Evolutionary conservation across 2,329 filamentous ascomycete species (phyloP).

Genomic region (Fusarium keratoplasticum): DNA sequence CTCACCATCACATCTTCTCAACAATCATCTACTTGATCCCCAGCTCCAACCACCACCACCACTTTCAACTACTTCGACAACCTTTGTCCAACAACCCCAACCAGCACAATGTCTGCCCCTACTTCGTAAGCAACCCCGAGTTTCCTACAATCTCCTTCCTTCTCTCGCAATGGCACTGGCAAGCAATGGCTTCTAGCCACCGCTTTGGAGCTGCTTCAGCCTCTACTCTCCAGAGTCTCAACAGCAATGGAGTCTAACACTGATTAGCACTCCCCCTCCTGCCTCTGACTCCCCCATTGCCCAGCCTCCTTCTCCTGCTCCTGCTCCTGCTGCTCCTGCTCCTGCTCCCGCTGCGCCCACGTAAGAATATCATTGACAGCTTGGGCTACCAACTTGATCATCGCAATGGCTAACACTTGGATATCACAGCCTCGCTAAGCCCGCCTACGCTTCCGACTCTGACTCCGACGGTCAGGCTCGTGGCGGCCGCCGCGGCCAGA

Average conservation of each 20-base stretch:
- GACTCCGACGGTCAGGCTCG: constrained; percentile 47
- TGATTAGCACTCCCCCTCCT: constrained; percentile 39
- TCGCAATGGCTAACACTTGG: constrained; percentile 19
- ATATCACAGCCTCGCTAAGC: constrained; percentile 42
- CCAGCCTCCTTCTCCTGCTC: constrained; percentile 32
- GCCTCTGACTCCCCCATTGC: constrained; percentile 35
- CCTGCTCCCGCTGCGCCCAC: constrained; percentile 23
- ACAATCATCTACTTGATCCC: constrained; percentile 40
- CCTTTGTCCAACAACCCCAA: constrained; percentile 30
- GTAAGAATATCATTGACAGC: constrained; percentile 30
- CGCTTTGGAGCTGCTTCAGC: constrained; percentile 12
- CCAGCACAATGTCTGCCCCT: constrained; percentile 44
- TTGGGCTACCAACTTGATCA: neutral
- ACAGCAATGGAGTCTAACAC: constrained; percentile 32
- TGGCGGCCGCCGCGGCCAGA: constrained; percentile 43
- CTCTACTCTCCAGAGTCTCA: constrained; percentile 7
- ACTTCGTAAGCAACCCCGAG: constrained; percentile 36
- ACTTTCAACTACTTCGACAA: constrained; percentile 28
- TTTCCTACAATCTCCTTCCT: neutral
- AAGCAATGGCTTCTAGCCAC: constrained; percentile 3
- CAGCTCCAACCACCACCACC: constrained; percentile 30
- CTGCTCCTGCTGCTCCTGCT: constrained; percentile 28
- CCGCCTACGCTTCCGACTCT: constrained; percentile 46
- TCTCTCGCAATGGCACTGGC: neutral
- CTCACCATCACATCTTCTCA: constrained; percentile 38